Evolutionary conservation across 2,329 filamentous ascomycete genomes (phyloP).

Genomic region (Colletotrichum costaricense): DNA sequence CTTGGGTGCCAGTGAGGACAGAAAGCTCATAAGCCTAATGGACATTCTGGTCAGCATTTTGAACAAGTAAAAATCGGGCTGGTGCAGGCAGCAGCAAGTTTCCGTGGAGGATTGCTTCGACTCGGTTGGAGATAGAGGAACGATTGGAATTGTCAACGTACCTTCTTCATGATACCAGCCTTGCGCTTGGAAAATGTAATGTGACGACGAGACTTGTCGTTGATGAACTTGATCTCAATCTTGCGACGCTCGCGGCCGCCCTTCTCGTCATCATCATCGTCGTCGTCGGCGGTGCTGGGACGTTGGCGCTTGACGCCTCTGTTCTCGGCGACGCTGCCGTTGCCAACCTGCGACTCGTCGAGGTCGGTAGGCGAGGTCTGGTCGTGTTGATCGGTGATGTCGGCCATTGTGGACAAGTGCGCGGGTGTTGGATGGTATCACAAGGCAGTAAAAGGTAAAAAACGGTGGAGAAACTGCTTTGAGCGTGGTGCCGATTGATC

Average conservation of each 20-base stretch:
- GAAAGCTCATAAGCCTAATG: constrained; percentile 93
- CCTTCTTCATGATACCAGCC: constrained; percentile 99
- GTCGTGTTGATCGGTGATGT: constrained; percentile 83
- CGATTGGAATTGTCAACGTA: constrained; percentile 48
- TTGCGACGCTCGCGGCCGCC: constrained; percentile 97
- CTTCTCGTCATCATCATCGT: constrained; percentile 98
- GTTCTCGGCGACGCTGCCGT: constrained; percentile 70
- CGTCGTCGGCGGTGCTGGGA: constrained; percentile 86
- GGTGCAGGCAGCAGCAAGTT: not conserved
- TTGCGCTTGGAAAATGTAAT: constrained; percentile 99
- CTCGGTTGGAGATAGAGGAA: no score
- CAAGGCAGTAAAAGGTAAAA: constrained; percentile 62
- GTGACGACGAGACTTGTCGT: constrained; percentile 98
- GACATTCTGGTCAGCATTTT: constrained; percentile 31
- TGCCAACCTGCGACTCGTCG: constrained; percentile 79
- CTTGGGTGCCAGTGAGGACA: constrained; percentile 97
- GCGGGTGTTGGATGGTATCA: constrained; percentile 44
- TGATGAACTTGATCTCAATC: constrained; percentile 99
- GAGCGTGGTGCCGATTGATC: constrained; percentile 73
- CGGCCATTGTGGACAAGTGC: constrained; percentile 69
- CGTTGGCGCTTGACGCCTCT: constrained; percentile 93
- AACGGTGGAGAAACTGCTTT: constrained; percentile 73
- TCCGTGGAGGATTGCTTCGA: no score
- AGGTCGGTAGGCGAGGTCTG: constrained; percentile 80
- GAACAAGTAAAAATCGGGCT: not conserved